Base-by-base conservation (phyloP, 2,329 filamentous ascomycete species). In the Xylogone sp. region DNA sequence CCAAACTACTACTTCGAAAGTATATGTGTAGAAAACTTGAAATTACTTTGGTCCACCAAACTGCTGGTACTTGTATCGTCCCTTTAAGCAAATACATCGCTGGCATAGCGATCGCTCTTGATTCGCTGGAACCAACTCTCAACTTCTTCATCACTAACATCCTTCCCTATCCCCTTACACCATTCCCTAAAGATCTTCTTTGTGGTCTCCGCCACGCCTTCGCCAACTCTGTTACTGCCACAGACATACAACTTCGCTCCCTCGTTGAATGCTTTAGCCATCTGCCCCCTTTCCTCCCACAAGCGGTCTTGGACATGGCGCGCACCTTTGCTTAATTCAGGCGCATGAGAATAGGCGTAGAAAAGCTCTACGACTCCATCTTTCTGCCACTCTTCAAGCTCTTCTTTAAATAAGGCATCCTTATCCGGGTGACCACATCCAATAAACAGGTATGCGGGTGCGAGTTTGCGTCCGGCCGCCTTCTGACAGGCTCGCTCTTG, bases 21-120 rank as follows among this genome's bases (percentile, higher is more conserved):
- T n/a, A n/a, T n/a, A n/a, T n/a, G n/a, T n/a, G n/a, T n/a, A n/a
- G n/a, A n/a, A n/a, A n/a, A n/a, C n/a, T n/a, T n/a, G n/a, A n/a
- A n/a, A n/a, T n/a, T n/a, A n/a, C n/a, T n/a, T n/a, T n/a, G n/a
- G n/a, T n/a, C n/a, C n/a, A n/a, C n/a, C n/a, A n/a, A n/a, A n/a
- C n/a, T n/a, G n/a, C n/a, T n/a, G n/a, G n/a, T n/a, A n/a, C n/a
- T n/a, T n/a, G n/a, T n/a, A n/a, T 39, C 10, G 34, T 18, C n/a
- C 34, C 34, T 39, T 52, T 45, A 61, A 42, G 54, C 54, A 53
- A 75, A 75, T 19, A 76, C 71, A 67, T 76, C 74, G 20, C 67
- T 71, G 27, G 71, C 71, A 67, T 70, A 75, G 52, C 75, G 63
- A 59, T 75, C 72, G 45, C 72, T 72, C 54, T 70, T 70, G 54